Evolutionary conservation across 257 asterid genomes (phyloP), one percentile per base, ranked within the genome.

Genomic region (Gynochthodes officinalis): DNA sequence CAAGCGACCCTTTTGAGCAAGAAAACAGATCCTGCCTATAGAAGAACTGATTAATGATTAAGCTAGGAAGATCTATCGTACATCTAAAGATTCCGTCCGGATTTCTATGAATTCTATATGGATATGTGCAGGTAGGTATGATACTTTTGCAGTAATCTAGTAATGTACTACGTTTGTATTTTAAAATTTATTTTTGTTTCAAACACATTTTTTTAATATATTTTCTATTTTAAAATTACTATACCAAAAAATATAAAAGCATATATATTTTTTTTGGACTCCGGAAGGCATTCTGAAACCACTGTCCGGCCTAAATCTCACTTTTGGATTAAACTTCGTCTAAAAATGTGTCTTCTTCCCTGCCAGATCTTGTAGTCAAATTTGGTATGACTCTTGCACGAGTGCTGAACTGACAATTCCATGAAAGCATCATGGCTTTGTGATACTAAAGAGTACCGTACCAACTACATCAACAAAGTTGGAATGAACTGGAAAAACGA

Each of bases 1-100:
- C 53, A 71, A 59, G 59, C 37, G 75, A 63, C 71, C 75, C 80
- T 75, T 72, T 74, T 49, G 53, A 54, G 67, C 44, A 77, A 75
- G 42, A 48, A 33, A 18, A 62, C 54, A 77, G 85, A 77, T 83
- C 71, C 78, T 58, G 21, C 58, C 70, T 44, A 67, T 64, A 67
- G 71, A 15, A 75, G 28, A 76, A 60, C 52, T 54, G 73, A 52
- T 71, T 69, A 67, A 71, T 77, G 67, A 83, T 71, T 80, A 82
- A 78, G 73, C 63, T 73, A 73, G 32, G 67, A 71, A 46, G 69
- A 52, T 63, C 63, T 59, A 73, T 61, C 44, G 70, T 57, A 48
- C 74, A 76, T 76, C 66, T 73, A 65, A 69, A 80, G 90, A 85
- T 80, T 72, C 83, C 70, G 66, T 68, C 68, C 21, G 79, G 80